phyloP scores from a whole-genome alignment of 23 red algal genomes.

The Chondrus crispus region DNA sequence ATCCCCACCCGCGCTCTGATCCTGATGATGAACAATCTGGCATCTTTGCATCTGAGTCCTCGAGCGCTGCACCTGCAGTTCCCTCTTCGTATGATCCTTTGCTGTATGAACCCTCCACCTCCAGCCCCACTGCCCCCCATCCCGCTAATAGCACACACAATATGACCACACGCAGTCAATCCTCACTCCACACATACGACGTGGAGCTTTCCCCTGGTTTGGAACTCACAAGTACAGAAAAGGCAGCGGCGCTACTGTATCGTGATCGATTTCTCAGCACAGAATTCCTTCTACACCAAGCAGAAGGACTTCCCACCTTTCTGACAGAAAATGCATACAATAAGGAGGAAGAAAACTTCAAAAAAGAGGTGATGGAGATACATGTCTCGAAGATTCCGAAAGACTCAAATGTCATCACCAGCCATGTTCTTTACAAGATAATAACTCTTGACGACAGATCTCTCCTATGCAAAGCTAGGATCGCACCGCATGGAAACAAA shows the following conservation, averaged over 20 bases:
- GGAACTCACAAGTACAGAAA: background rate
- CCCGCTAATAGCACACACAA: background rate
- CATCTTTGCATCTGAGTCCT: too few relatives aligned
- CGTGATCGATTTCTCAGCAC: background rate
- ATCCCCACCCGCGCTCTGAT: too few relatives aligned
- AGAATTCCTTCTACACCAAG: background rate
- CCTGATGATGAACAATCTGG: too few relatives aligned
- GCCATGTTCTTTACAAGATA: conserved; percentile 24
- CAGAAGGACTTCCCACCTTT: background rate
- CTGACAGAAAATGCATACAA: background rate
- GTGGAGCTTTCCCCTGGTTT: background rate
- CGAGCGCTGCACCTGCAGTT: too few relatives aligned
- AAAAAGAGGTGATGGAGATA: background rate
- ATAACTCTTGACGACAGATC: conserved; percentile 23
- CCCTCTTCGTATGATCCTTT: too few relatives aligned
- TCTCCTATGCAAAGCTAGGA: conserved; percentile 21
- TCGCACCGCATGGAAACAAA: conserved; percentile 43
- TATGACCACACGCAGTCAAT: background rate
- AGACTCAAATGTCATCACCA: conserved; percentile 18
- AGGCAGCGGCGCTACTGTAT: background rate
- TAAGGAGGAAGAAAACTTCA: background rate
- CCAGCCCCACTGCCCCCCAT: too few relatives aligned
- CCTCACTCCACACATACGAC: background rate
- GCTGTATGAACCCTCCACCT: too few relatives aligned
- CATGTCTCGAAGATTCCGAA: background rate